phyloP scores from a whole-genome alignment of 2,329 filamentous ascomycete species.

The Leptographium wingfieldii region DNA sequence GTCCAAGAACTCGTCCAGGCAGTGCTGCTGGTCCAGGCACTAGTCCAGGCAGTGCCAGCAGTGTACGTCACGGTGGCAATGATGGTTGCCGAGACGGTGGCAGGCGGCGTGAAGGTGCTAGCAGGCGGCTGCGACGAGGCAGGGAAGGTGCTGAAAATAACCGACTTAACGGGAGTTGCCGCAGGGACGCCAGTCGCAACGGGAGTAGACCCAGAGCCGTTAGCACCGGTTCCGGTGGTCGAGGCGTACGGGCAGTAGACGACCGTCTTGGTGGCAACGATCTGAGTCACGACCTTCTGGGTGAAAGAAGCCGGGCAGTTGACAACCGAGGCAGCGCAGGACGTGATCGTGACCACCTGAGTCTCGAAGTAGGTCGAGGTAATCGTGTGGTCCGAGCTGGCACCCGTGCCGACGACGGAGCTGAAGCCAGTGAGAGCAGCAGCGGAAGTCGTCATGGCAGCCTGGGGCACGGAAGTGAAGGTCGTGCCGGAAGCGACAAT shows the following conservation, averaged over 20 bases:
- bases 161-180: conserved; percentile 10
- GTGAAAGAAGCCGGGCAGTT: conserved; percentile 20
- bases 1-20: not conserved
- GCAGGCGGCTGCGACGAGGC: conserved; percentile 9
- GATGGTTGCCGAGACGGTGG: not conserved
- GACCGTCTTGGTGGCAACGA: conserved; percentile 15
- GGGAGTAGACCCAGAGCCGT: conserved; percentile 3
- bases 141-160: conserved; percentile 13
- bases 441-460: not conserved
- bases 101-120: conserved; percentile 13
- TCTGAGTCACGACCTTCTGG: conserved; percentile 17
- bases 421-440: not conserved
- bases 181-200: conserved; percentile 4
- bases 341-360: conserved; percentile 17
- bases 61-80: not conserved
- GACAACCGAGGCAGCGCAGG: conserved; percentile 16
- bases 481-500: conserved; percentile 1
- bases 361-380: conserved; percentile 17
- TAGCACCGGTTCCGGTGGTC: conserved; percentile 11
- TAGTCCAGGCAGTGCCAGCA: not conserved
- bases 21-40: not conserved
- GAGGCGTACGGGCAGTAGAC: conserved; percentile 10
- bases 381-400: conserved; percentile 7
- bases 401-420: not conserved
- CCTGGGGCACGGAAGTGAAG: not conserved